Evolutionary conservation across 75 land plant genomes (phyloP), one percentile per base, ranked within the genome.

Genomic region (Pinus taeda): DNA sequence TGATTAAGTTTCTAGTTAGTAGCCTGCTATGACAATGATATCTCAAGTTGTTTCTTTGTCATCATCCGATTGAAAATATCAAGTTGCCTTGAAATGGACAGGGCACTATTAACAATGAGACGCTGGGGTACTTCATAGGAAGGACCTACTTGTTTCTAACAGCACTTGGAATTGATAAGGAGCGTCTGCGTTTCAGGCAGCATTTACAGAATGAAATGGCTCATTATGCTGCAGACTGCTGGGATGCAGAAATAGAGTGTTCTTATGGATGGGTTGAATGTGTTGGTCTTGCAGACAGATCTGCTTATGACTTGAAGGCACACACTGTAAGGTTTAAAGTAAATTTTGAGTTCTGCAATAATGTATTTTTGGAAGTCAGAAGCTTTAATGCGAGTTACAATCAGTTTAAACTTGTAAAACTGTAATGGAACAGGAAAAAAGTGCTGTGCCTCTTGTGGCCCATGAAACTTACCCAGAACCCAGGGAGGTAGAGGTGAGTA

Each of bases 231-330:
- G 91, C 91, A 59, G 99, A 97, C 74, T 97, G 99, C 79, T 97
- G 99, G 99, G 99, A 97, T 89, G 99, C 99, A 63, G 99, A 97
- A 77, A 94, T 97, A 63, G 99, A 97, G 78, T 89, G 95, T 71
- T 94, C 99, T 0, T 92, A 94, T 85, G 99, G 98, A 45, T 97
- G 99, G 99, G 90, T 97, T 77, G 99, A 97, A 64, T 94, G 95
- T 88, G 98, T 94, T 61, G 97, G 99, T 36, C 92, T 94, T 75
- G 99, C 99, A 18, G 99, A 97, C 76, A 85, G 99, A 70, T 97
- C 99, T 83, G 99, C 99, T 37, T 97, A 88, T 81, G 99, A 97
- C 76, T 82, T 97, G 76, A 90, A 84, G 75, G 99, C 99, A 67
- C 99, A 97, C 74, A 78, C 93, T 83, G 95, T 94, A 84, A 73